These are phyloP conservation scores for Tricholomella constricta DNA, from an alignment of 768 basidiomycete species.

Conservation along the genomic window DNA sequence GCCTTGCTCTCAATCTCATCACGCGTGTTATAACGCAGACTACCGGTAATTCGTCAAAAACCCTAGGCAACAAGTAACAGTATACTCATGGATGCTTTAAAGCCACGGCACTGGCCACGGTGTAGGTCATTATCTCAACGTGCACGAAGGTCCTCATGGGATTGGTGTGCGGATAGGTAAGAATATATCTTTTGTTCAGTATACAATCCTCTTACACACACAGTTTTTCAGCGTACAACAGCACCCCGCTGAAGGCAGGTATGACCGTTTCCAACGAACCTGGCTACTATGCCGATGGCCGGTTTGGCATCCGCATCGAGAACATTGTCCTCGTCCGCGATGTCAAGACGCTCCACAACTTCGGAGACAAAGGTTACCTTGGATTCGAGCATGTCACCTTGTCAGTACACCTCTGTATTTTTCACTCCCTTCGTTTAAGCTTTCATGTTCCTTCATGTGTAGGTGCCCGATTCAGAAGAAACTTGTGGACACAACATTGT, in stretches of 20 bases:
- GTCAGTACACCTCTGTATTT: slow-evolving; percentile 42
- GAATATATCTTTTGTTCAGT: slow-evolving; percentile 3
- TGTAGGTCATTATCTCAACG: slow-evolving; percentile 92
- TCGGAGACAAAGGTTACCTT: slow-evolving; percentile 83
- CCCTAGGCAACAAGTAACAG: background rate
- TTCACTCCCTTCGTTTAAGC: background rate
- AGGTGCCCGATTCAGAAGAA: slow-evolving; percentile 90
- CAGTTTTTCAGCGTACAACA: slow-evolving; percentile 58
- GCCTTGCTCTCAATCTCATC: background rate
- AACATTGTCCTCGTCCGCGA: slow-evolving; percentile 80
- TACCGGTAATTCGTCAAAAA: slow-evolving; percentile 45
- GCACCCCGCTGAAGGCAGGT: slow-evolving; percentile 69
- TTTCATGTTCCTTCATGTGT: background rate
- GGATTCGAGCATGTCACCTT: slow-evolving; percentile 87
- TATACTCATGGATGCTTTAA: slow-evolving; percentile 6
- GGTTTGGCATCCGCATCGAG: slow-evolving; percentile 93
- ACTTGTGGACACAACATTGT: slow-evolving; percentile 63
- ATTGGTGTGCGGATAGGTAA: slow-evolving; percentile 59
- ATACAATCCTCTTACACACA: background rate
- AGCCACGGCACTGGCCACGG: slow-evolving; percentile 96
- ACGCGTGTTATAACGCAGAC: slow-evolving; percentile 36
- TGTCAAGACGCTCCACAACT: slow-evolving; percentile 71
- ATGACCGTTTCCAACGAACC: slow-evolving; percentile 96
- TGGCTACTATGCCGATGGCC: slow-evolving; percentile 89
- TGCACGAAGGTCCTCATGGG: slow-evolving; percentile 84